phyloP scores from a whole-genome alignment of 2,329 filamentous ascomycete species.

The Diaporthe australafricana region DNA sequence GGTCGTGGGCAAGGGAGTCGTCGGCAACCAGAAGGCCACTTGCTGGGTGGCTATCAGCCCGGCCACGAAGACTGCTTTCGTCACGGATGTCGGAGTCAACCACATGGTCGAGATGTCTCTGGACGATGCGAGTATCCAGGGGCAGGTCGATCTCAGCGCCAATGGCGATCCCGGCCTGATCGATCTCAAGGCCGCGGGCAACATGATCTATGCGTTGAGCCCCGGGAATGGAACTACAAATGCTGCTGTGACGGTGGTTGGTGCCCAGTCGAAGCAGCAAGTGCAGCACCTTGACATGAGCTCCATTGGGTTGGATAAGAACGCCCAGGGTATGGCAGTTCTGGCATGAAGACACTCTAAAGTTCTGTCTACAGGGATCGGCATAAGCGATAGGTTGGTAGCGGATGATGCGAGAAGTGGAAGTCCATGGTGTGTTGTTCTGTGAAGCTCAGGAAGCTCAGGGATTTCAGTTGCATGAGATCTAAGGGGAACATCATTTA shows the following conservation, averaged over 20 bases:
- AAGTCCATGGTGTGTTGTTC: too few species aligned
- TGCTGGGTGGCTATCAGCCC: constrained; percentile 68
- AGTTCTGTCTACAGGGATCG: too few species aligned
- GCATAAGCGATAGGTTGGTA: too few species aligned
- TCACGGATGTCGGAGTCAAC: constrained; percentile 66
- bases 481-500: too few species aligned
- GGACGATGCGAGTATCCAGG: constrained; percentile 59
- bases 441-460: too few species aligned
- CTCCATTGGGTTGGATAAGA: constrained; percentile 42
- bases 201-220: constrained; percentile 68
- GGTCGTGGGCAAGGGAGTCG: constrained; percentile 54
- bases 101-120: constrained; percentile 68
- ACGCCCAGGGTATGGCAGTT: constrained; percentile 48
- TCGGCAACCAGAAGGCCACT: constrained; percentile 65
- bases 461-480: too few species aligned
- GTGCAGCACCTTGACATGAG: constrained; percentile 49
- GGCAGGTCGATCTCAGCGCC: constrained; percentile 53
- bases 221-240: constrained; percentile 60
- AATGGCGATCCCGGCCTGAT: constrained; percentile 65
- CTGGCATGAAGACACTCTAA: constrained; percentile 45
- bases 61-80: constrained; percentile 63
- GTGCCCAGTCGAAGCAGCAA: constrained; percentile 45
- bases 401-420: too few species aligned
- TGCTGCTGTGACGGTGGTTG: constrained; percentile 52
- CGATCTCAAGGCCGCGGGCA: constrained; percentile 63